Conservation (phyloP, 2,329 filamentous ascomycete species). For the Cladosporium sp. region DNA sequence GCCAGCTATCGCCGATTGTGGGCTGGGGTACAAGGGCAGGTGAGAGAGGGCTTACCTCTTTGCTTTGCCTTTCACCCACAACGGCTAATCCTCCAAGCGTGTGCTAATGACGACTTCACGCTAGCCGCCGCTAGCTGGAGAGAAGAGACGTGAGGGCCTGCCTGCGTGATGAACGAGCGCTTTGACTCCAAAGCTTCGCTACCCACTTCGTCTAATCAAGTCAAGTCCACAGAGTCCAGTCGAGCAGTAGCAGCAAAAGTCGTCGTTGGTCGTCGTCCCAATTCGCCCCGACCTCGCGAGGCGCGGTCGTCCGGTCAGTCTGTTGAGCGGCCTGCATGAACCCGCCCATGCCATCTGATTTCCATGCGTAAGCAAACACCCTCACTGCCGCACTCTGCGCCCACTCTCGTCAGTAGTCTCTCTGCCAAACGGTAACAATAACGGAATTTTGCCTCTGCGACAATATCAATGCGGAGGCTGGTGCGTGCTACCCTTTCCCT, state of each 20-base stretch:
- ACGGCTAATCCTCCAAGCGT: slow-evolving; percentile 11
- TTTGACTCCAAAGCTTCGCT: slow-evolving; percentile 11
- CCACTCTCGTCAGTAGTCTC: too few relatives aligned
- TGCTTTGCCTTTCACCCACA: slow-evolving; percentile 10
- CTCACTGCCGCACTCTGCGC: too few relatives aligned
- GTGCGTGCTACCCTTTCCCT: not conserved
- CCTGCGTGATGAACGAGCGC: slow-evolving; percentile 5
- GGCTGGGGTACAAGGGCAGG: slow-evolving; percentile 11
- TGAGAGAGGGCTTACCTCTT: not conserved
- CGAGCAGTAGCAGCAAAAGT: not conserved
- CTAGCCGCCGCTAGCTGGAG: not conserved
- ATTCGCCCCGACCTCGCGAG: not conserved
- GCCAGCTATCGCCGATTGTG: slow-evolving; percentile 12
- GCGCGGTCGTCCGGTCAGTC: not conserved
- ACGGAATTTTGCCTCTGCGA: too few relatives aligned
- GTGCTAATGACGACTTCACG: slow-evolving; percentile 14
- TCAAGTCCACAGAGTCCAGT: not conserved
- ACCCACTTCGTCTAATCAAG: slow-evolving; percentile 8
- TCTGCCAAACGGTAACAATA: too few relatives aligned
- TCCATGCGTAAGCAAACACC: slow-evolving; percentile 6
- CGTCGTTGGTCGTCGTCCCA: not conserved
- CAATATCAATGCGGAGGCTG: slow-evolving; percentile 6
- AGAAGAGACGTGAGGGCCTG: not conserved
- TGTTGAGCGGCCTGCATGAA: slow-evolving; percentile 12
- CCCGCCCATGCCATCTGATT: not conserved